Evolutionary conservation across 768 basidiomycete species (phyloP).

Genomic region (Suillus hirtellus): DNA sequence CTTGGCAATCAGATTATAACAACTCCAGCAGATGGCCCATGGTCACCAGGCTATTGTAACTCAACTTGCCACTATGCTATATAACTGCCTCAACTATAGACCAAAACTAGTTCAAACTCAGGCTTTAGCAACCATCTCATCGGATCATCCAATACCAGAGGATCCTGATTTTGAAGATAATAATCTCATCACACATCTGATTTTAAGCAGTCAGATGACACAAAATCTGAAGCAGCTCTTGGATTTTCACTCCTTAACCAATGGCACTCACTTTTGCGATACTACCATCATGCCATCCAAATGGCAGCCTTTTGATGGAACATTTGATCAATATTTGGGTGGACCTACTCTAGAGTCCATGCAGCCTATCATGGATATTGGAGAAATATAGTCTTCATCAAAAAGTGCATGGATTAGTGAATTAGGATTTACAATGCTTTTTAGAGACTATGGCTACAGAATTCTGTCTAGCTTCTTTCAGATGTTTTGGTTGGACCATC

Average conservation of each 20-base stretch:
- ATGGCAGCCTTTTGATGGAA: slow-evolving; percentile 2
- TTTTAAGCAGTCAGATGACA: fast-evolving
- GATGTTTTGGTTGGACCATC: no score
- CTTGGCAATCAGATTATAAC: background rate
- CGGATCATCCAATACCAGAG: background rate
- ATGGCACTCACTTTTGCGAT: background rate
- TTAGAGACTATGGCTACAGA: no score
- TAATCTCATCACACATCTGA: background rate
- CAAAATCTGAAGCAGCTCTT: background rate
- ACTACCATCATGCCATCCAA: background rate
- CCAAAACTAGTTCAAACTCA: background rate
- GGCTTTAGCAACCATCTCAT: background rate
- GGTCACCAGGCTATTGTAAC: background rate
- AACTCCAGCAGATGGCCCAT: background rate
- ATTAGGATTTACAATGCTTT: no score
- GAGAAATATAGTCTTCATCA: no score
- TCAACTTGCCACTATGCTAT: background rate
- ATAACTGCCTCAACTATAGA: background rate
- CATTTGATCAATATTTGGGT: slow-evolving; percentile 9
- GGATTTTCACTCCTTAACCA: slow-evolving; percentile 1
- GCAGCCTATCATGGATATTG: no score
- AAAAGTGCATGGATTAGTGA: no score
- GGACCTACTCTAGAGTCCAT: slow-evolving; percentile 6
- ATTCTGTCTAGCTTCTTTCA: no score
- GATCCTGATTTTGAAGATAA: background rate